phyloP scores from a whole-genome alignment of 768 basidiomycete species.

The Roridomyces roridus region DNA sequence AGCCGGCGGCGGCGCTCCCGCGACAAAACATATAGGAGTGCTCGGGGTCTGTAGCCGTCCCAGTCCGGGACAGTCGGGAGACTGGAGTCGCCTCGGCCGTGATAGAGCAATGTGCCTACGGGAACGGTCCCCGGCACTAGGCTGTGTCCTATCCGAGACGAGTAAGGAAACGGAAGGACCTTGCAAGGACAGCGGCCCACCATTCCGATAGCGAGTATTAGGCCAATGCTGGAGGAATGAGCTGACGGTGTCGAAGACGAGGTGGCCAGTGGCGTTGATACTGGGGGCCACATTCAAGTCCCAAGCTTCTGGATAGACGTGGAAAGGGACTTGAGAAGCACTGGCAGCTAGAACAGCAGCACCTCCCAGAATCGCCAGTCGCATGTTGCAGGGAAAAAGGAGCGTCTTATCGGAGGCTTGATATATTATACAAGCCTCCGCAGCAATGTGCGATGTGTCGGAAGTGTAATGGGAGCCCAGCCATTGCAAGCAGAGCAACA shows the following conservation, averaged over 20 bases:
- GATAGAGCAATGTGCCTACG: conserved; percentile 43
- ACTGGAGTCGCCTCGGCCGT: conserved; percentile 25
- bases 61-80: conserved; percentile 38
- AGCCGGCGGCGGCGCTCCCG: conserved; percentile 13
- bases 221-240: conserved; percentile 42
- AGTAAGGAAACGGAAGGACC: neutral
- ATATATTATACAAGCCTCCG: too few species aligned
- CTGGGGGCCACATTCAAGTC: conserved; percentile 27
- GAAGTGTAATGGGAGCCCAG: too few species aligned
- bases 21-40: conserved; percentile 36
- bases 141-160: conserved; percentile 28
- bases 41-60: conserved; percentile 42
- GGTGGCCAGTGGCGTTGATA: conserved; percentile 32
- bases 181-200: conserved; percentile 12
- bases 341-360: neutral
- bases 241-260: conserved; percentile 28
- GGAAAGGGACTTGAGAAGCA: conserved; percentile 1
- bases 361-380: neutral
- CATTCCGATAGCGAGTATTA: conserved; percentile 38
- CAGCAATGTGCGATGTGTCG: too few species aligned
- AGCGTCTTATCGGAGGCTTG: too few species aligned
- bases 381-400: neutral
- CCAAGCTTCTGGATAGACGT: conserved; percentile 25
- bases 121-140: conserved; percentile 41
- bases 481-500: too few species aligned